Base-by-base conservation (phyloP, 345 rosid species). In the Erucastrum elatum region DNA sequence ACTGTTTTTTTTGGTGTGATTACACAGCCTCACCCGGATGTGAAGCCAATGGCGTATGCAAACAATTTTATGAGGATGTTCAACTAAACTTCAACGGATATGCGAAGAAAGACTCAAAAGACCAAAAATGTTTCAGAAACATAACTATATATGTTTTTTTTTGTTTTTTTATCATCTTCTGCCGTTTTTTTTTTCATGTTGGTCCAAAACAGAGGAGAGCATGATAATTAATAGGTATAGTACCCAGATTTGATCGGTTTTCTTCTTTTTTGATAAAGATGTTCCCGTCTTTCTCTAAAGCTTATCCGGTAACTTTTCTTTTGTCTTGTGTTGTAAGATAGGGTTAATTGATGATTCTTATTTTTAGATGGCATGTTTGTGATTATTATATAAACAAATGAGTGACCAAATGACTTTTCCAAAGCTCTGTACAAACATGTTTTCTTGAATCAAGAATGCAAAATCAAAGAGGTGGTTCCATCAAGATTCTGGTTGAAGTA, bases 31-130 rank as follows among this genome's bases (percentile, higher is more conserved):
- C 99, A 95, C 80, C 98, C 98, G 8, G 93, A 93, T 41, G 98
- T 93, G 30, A 95, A 88, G 88, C 97, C 99, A 30, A 95, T 95
- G 99, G 99, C 98, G 8, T 93, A 95, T 71, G 97, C 99, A 21
- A 93, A 84, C 88, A 90, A 93, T 81, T 95, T 95, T 75, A 83
- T 92, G 35, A 78, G 90, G 67, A 79, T 92, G 87, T 90, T 92
- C 86, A 84, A 84, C 27, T 91, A 85, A 83, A 72, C 51, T 56
- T 34, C 49, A 15, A 64, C 66, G 31, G 26, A 7, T 51, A 56
- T 7, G 72, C 27, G 3, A 21, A 27, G 68, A 44, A 51, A 61
- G 82, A 74, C 75, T 53, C 41, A 21, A 46, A 78, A 29, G 74
- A 31, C 56, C 68, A 72, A 59, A 73, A 68, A 64, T 66, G 70